Evolutionary conservation across 805 yeast genomes (phyloP).

Genomic region (Candida ovalis): DNA sequence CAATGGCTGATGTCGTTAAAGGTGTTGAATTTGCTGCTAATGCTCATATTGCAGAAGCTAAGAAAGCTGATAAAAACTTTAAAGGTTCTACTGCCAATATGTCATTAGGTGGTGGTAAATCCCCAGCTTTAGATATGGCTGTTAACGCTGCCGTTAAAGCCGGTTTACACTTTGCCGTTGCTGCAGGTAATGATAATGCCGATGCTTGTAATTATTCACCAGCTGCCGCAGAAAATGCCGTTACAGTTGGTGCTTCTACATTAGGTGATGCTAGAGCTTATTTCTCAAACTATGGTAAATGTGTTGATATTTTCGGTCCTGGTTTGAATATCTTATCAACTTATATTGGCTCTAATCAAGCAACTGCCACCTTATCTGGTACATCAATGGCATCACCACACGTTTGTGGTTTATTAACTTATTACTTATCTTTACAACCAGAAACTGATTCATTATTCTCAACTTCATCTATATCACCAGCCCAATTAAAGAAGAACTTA

Average conservation of each 20-base stretch:
- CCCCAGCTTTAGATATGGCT: constrained; percentile 82
- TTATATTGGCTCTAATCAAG: constrained; percentile 70
- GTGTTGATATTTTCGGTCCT: constrained; percentile 97
- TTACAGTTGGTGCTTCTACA: constrained; percentile 95
- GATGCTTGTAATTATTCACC: constrained; percentile 94
- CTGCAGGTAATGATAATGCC: constrained; percentile 92
- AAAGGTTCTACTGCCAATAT: constrained; percentile 88
- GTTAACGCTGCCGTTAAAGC: constrained; percentile 86
- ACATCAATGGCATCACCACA: constrained; percentile 99
- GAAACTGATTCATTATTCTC: constrained; percentile 61
- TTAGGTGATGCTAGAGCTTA: constrained; percentile 86
- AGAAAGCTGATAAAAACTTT: constrained; percentile 56
- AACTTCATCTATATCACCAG: constrained; percentile 59
- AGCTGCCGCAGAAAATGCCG: constrained; percentile 77
- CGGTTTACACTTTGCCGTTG: constrained; percentile 90
- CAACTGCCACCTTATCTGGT: constrained; percentile 85
- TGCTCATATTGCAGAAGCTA: constrained; percentile 51
- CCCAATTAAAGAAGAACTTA: constrained; percentile 71
- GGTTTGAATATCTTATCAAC: constrained; percentile 87
- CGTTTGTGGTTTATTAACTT: constrained; percentile 86
- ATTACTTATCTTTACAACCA: constrained; percentile 85
- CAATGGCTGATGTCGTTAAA: constrained; percentile 78
- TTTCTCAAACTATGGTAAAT: constrained; percentile 92
- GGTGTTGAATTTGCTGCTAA: constrained; percentile 85
- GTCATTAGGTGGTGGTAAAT: constrained; percentile 93